Evolutionary conservation across 2,329 filamentous ascomycete species (phyloP), one percentile per base, ranked within the genome.

Genomic region (Ophiocordyceps australis): DNA sequence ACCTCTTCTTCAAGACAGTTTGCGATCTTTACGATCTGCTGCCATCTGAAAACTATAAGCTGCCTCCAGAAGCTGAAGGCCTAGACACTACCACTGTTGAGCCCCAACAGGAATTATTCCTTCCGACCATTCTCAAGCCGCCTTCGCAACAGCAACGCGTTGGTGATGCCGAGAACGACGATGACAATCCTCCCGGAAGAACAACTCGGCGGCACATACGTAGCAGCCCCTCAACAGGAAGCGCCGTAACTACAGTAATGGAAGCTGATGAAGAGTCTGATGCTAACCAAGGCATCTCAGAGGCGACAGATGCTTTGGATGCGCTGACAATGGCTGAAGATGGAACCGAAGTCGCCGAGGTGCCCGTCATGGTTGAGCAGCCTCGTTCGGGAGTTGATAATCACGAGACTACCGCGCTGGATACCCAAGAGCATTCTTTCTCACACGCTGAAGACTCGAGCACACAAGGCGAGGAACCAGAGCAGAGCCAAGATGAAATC

Each of bases 1-100:
- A 98, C 47, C 70, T 92, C 30, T 76, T 98, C 42, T 98, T 95
- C 63, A 95, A 94, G 62, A 89, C 78, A 0, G 85, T 95, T 14
- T 95, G 86, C 50, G 89, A 98, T 47, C 65, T 76, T 38, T 94
- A 93, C 50, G 75, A 77, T 37, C 62, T 95, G 32, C 72, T 98
- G 17, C 83, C 83, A 2, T 74, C 81, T 26, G 89, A 95, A 52
- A 94, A 91, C 46, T 94, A 95, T 55, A 95, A 91, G 32, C 72
- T 98, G 23, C 86, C 89, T 1, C 71, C 79, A 3, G 86, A 95
- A 49, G 86, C 89, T 4, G 86, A 95, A 49, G 86, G 85, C 1
- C 54, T 82, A 3, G 80, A 86, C 35, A 52, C 55, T 10, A 44
- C 43, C 3, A 31, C 43, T 12, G 23, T 45, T 6, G 49, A 54